These are phyloP conservation scores for Hericium alpestre DNA, from an alignment of 768 basidiomycete species.

Conservation along the genomic window DNA sequence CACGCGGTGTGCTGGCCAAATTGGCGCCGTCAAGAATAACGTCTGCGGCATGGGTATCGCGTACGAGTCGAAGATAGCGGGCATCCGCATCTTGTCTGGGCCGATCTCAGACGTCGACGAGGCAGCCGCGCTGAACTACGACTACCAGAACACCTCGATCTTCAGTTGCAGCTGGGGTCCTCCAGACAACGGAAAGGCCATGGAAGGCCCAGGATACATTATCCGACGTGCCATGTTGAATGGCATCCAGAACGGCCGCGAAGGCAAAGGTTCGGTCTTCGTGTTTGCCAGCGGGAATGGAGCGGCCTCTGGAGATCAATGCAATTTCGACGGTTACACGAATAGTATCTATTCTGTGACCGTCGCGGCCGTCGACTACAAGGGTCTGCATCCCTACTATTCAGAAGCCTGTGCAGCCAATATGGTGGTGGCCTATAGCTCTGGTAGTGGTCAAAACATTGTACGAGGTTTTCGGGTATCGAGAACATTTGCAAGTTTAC, in stretches of 20 bases:
- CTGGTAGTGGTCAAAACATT: constrained; percentile 87
- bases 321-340: constrained; percentile 99
- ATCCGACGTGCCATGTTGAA: constrained; percentile 92
- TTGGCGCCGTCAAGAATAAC: constrained; percentile 86
- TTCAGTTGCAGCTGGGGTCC: constrained; percentile 99
- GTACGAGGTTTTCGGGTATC: constrained; percentile 36
- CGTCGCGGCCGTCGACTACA: constrained; percentile 88
- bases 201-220: constrained; percentile 88
- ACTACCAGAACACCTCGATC: constrained; percentile 82
- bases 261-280: constrained; percentile 84
- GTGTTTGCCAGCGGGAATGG: constrained; percentile 99
- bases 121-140: constrained; percentile 89
- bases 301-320: constrained; percentile 83
- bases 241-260: constrained; percentile 82
- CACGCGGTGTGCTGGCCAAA: constrained; percentile 94
- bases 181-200: constrained; percentile 84
- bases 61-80: constrained; percentile 84
- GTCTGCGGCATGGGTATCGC: constrained; percentile 94
- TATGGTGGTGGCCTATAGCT: constrained; percentile 92
- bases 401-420: constrained; percentile 98
- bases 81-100: constrained; percentile 89
- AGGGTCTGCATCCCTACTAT: constrained; percentile 91
- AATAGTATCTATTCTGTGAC: constrained; percentile 96
- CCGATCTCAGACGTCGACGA: constrained; percentile 94
- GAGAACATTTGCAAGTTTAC: background rate